These are phyloP conservation scores for Lentinula sp. DNA, from an alignment of 768 basidiomycete species.

Conservation along the genomic window DNA sequence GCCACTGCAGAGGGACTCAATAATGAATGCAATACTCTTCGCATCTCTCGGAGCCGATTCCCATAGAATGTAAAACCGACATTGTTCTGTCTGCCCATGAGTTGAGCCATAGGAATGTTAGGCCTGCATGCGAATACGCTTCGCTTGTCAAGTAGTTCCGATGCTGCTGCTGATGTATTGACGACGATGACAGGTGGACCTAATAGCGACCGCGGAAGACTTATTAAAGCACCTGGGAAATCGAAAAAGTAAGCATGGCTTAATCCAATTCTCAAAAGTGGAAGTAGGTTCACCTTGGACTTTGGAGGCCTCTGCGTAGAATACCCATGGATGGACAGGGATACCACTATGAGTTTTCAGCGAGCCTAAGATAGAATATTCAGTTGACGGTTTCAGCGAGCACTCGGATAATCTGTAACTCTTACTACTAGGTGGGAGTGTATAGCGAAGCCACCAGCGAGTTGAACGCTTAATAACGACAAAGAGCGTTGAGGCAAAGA, in stretches of 20 bases:
- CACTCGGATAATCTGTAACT: neutral
- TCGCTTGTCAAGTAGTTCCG: neutral
- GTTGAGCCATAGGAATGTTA: constrained; percentile 13
- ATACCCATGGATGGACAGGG: neutral
- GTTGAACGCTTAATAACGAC: neutral
- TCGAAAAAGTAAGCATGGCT: neutral
- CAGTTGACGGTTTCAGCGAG: too few relatives aligned
- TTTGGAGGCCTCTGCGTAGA: neutral
- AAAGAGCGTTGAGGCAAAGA: neutral
- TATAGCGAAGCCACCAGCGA: neutral
- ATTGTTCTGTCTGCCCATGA: constrained; percentile 13
- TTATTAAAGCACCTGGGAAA: neutral
- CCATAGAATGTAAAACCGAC: constrained; percentile 13
- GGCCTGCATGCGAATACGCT: constrained; percentile 10
- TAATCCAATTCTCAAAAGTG: neutral
- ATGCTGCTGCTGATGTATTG: neutral
- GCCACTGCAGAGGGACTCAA: constrained; percentile 2
- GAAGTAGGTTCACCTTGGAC: neutral
- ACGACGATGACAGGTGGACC: neutral
- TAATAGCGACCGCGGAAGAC: neutral
- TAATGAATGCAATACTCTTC: constrained; percentile 7
- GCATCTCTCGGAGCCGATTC: constrained; percentile 7
- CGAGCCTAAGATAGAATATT: too few relatives aligned
- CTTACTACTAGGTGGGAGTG: neutral
- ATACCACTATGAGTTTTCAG: neutral